Evolutionary conservation across 805 yeast genomes (phyloP).

Genomic region (Metschnikowia santaceciliae): DNA sequence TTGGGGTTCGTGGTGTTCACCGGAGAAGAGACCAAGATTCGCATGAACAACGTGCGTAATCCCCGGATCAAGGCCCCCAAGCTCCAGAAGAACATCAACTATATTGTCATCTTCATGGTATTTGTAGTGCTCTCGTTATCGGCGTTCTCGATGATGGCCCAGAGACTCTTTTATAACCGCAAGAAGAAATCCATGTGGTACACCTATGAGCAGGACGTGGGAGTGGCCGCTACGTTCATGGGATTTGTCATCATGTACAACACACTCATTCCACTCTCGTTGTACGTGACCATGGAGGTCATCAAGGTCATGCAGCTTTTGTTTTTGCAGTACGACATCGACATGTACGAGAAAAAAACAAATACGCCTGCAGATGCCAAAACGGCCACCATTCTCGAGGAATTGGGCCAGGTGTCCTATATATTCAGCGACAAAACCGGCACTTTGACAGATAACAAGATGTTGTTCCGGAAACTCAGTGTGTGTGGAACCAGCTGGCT

Average conservation of each 20-base stretch:
- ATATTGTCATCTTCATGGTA: slow-evolving; percentile 86
- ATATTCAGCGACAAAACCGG: slow-evolving; percentile 97
- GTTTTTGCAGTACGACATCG: slow-evolving; percentile 83
- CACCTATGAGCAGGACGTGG: slow-evolving; percentile 65
- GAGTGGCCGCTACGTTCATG: slow-evolving; percentile 87
- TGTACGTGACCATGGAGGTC: slow-evolving; percentile 95
- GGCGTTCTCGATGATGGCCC: slow-evolving; percentile 78
- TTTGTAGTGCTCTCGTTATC: slow-evolving; percentile 69
- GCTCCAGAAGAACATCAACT: slow-evolving; percentile 75
- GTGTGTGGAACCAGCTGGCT: slow-evolving; percentile 88
- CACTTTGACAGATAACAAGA: slow-evolving; percentile 88
- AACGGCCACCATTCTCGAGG: slow-evolving; percentile 93
- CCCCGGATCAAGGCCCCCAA: slow-evolving; percentile 94
- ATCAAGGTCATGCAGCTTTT: slow-evolving; percentile 84
- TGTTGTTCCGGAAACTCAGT: slow-evolving; percentile 87
- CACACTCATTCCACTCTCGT: slow-evolving; percentile 89
- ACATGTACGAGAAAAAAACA: slow-evolving; percentile 82
- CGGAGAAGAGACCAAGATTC: slow-evolving; percentile 92
- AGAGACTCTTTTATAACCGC: slow-evolving; percentile 47
- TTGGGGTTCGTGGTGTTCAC: slow-evolving; percentile 85
- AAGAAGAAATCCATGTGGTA: slow-evolving; percentile 62
- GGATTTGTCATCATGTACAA: slow-evolving; percentile 96
- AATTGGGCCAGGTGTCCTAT: slow-evolving; percentile 93
- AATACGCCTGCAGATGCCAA: slow-evolving; percentile 93
- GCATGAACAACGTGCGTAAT: slow-evolving; percentile 90